Evolutionary conservation across 768 basidiomycete genomes (phyloP).

Genomic region (Lentinula raphanica): DNA sequence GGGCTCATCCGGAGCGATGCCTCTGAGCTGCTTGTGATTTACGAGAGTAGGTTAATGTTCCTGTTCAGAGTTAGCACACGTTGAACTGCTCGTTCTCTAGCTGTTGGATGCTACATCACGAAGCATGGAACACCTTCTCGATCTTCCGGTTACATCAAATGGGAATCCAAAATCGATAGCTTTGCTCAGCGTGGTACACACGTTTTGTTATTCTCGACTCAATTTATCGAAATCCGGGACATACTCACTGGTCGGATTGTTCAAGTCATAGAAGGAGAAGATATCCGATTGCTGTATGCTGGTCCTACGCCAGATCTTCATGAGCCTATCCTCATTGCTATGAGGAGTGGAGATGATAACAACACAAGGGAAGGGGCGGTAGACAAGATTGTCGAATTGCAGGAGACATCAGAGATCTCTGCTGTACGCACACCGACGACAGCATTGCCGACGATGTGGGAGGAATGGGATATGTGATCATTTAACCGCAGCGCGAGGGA

Average conservation of each 20-base stretch:
- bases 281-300: slow-evolving; percentile 61
- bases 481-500: no score
- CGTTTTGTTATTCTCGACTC: slow-evolving; percentile 66
- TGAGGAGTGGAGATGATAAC: slow-evolving; percentile 54
- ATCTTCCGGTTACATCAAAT: slow-evolving; percentile 59
- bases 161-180: slow-evolving; percentile 67
- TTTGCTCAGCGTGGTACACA: slow-evolving; percentile 59
- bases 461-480: slow-evolving; percentile 67
- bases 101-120: slow-evolving; percentile 71
- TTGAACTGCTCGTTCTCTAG: slow-evolving; percentile 28
- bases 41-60: slow-evolving; percentile 51
- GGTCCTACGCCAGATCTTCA: slow-evolving; percentile 26
- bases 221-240: slow-evolving; percentile 73
- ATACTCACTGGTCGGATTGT: slow-evolving; percentile 59
- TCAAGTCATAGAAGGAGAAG: slow-evolving; percentile 76
- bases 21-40: slow-evolving; percentile 64
- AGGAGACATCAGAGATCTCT: slow-evolving; percentile 59
- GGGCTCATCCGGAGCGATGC: slow-evolving; percentile 56
- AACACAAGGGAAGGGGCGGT: slow-evolving; percentile 49
- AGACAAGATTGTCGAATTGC: slow-evolving; percentile 63
- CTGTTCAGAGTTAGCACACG: background rate
- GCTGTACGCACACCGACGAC: slow-evolving; percentile 25
- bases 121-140: slow-evolving; percentile 64
- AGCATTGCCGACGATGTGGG: slow-evolving; percentile 44
- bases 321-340: slow-evolving; percentile 54